phyloP scores from a whole-genome alignment of 805 yeast genomes.

The Ogataea paradorogensis region DNA sequence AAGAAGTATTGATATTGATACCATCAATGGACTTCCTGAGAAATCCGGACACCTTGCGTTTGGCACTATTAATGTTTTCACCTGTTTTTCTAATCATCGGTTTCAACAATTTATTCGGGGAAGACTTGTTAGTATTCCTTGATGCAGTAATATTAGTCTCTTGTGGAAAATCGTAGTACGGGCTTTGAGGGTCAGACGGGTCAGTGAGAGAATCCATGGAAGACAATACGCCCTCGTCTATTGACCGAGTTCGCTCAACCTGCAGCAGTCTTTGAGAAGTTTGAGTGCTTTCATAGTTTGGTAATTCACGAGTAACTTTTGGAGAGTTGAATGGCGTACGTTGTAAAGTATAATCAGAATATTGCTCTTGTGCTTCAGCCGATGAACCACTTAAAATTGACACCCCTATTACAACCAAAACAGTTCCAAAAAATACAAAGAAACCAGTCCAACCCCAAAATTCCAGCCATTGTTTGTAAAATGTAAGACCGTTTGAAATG shows the following conservation, averaged over 20 bases:
- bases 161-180: constrained; percentile 20
- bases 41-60: constrained; percentile 29
- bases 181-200: constrained; percentile 23
- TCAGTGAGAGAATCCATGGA: constrained; percentile 23
- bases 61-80: constrained; percentile 25
- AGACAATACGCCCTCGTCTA: constrained; percentile 15
- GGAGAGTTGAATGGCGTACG: constrained; percentile 8
- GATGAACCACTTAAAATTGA: constrained; percentile 57
- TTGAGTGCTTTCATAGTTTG: constrained; percentile 12
- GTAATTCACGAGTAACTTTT: constrained; percentile 3
- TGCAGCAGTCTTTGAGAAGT: constrained; percentile 21
- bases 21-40: constrained; percentile 26
- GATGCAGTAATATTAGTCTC: constrained; percentile 11
- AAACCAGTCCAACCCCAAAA: constrained; percentile 35
- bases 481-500: constrained; percentile 61
- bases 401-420: constrained; percentile 65
- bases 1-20: constrained; percentile 14
- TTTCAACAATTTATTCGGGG: constrained; percentile 19
- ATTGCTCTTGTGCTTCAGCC: neutral
- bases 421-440: constrained; percentile 44
- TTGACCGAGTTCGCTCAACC: constrained; percentile 17
- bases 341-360: constrained; percentile 4
- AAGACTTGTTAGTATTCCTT: constrained; percentile 1
- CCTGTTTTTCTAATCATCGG: constrained; percentile 27
- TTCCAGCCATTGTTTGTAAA: constrained; percentile 48